Evolutionary conservation across 805 yeast species (phyloP).

Genomic region (Candida vaughaniae): DNA sequence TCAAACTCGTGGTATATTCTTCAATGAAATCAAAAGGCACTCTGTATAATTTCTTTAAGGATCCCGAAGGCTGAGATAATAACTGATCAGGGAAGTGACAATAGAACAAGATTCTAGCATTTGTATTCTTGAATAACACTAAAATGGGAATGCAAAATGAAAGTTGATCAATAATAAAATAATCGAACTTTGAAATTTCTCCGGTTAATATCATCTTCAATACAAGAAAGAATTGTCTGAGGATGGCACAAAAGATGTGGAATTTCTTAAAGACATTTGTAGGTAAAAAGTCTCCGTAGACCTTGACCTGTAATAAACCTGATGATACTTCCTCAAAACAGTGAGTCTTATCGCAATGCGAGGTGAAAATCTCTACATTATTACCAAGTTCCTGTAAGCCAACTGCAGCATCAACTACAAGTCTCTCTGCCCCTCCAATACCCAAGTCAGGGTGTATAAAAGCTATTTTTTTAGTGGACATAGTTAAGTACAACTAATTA

Average conservation of each 20-base stretch:
- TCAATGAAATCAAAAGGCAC: conserved; percentile 83
- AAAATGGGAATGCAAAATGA: conserved; percentile 80
- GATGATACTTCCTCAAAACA: conserved; percentile 86
- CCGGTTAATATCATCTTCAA: conserved; percentile 46
- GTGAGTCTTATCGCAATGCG: conserved; percentile 84
- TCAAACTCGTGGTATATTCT: conserved; percentile 69
- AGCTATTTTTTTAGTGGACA: conserved; percentile 53
- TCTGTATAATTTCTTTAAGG: conserved; percentile 65
- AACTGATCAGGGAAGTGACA: conserved; percentile 96
- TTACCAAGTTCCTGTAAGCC: conserved; percentile 72
- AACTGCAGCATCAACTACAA: conserved; percentile 94
- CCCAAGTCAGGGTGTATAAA: conserved; percentile 96
- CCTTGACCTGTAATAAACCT: conserved; percentile 59
- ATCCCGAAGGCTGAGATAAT: conserved; percentile 55
- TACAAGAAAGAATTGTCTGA: conserved; percentile 75
- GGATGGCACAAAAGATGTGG: conserved; percentile 75
- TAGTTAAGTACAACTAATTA: no score
- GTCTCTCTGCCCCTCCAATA: conserved; percentile 95
- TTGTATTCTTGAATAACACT: conserved; percentile 37
- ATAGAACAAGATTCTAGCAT: conserved; percentile 69
- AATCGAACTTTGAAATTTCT: conserved; percentile 55
- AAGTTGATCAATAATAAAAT: conserved; percentile 83
- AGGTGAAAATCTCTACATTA: conserved; percentile 70
- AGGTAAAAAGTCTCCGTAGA: conserved; percentile 84
- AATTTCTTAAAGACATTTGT: conserved; percentile 63